These are phyloP conservation scores for Wallemia ichthyophaga DNA, from an alignment of 1,284 basidiomycete species.

Conservation along the genomic window DNA sequence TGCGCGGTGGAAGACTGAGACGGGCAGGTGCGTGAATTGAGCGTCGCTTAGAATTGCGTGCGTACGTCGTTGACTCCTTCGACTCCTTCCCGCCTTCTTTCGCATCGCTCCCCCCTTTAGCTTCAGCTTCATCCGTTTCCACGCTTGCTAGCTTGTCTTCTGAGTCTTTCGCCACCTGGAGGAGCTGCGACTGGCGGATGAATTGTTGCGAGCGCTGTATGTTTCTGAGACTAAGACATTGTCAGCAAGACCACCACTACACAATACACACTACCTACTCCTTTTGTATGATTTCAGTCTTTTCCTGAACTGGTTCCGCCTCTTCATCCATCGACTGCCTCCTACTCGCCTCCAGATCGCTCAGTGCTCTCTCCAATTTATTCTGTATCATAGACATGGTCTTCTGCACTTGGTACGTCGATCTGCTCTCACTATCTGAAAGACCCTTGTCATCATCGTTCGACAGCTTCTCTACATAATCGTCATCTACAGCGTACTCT, in stretches of 20 bases:
- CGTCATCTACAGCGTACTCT: not conserved
- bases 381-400: not conserved
- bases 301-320: not conserved
- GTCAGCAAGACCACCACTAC: not conserved
- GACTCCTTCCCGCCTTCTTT: not conserved
- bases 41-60: not conserved
- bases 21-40: not conserved
- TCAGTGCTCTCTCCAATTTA: not conserved
- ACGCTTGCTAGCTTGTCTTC: not conserved
- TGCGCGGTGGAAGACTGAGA: not conserved
- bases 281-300: not conserved
- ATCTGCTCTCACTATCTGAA: not conserved
- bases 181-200: not conserved
- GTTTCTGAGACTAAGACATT: not conserved
- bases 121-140: not conserved
- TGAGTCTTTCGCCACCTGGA: not conserved
- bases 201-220: not conserved
- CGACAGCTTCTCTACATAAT: not conserved
- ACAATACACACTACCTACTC: not conserved
- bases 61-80: not conserved
- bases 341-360: not conserved
- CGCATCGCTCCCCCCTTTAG: not conserved
- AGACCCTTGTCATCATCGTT: not conserved
- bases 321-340: not conserved
- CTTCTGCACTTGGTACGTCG: not conserved